Base-by-base conservation (phyloP, 2,329 filamentous ascomycete genomes). In the Aspergillus chevalieri region DNA sequence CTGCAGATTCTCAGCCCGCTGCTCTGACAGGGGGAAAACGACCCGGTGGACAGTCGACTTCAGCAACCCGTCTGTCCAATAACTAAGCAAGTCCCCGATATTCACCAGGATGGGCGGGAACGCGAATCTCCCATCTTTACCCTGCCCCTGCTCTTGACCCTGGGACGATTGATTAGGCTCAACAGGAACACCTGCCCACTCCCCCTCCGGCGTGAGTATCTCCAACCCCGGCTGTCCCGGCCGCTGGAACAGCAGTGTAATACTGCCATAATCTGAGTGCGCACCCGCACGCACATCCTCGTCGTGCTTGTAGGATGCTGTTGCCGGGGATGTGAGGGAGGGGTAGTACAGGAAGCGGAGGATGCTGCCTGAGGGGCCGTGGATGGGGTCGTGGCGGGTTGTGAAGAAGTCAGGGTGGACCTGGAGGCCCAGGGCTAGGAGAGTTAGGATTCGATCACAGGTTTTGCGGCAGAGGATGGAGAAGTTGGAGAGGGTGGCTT, bases 21-120 rank as follows among this genome's bases (percentile, higher is more conserved):
- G 54, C 26, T 67, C 72, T 0, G 71, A 70, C 24, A 65, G 60
- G 1, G 78, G 77, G 56, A 95, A 93, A 0, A 92, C 83, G 26
- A 97, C 93, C 9, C 92, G 78, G 65, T 97, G 93, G 5, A 96
- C 82, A 0, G 92, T 96, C 58, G 85, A 90, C 59, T 89, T 86
- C 54, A 97, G 78, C 43, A 96, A 70, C 0, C 91, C 90, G 56
- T 87, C 86, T 1, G 93, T 97, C 92, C 92, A 97, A 67, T 94
- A 93, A 30, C 83, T 86, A 12, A 88, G 71, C 30, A 87, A 58
- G 62, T 88, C 85, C 0, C 83, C 85, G n/a, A 87, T 86, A 53
- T 86, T 86, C 12, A 86, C 78, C 3, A 85, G 65, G n/a, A 82
- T 89, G 1, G 86, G 91, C n/a, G 82, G 85, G 38, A 75, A 79